These are phyloP conservation scores for Aureobasidium vineae DNA, from an alignment of 2,329 filamentous ascomycete species.

Conservation along the genomic window DNA sequence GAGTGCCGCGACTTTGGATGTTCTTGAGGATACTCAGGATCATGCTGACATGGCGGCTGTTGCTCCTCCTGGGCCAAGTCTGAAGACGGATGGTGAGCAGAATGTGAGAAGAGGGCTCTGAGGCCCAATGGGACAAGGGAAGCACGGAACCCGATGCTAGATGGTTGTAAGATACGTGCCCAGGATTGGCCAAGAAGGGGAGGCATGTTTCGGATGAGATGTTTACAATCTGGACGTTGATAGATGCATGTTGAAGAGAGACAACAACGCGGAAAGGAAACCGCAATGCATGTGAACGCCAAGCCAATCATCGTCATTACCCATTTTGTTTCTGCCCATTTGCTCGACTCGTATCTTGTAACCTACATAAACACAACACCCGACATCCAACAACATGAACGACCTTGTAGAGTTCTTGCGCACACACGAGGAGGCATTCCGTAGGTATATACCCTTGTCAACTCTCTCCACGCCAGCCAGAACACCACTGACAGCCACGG, in stretches of 20 bases:
- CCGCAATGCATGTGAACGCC: conserved; percentile 21
- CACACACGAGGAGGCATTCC: conserved; percentile 51
- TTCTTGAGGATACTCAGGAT: no score
- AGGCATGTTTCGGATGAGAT: neutral
- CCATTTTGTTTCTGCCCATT: neutral
- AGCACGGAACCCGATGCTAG: no score
- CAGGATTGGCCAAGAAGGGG: neutral
- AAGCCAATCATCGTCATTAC: conserved; percentile 14
- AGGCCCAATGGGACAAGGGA: no score
- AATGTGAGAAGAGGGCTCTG: no score
- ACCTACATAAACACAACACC: neutral
- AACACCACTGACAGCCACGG: neutral
- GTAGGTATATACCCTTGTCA: conserved; percentile 40
- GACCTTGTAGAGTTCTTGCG: conserved; percentile 63
- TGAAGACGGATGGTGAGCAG: no score
- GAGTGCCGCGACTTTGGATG: no score
- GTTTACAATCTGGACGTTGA: no score
- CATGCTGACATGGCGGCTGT: no score
- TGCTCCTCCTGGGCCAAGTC: no score
- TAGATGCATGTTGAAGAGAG: neutral
- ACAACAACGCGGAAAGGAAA: neutral
- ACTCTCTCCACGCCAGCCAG: conserved; percentile 25
- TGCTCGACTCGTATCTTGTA: neutral
- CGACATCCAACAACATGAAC: neutral
- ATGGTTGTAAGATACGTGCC: no score